Base-by-base conservation (phyloP, 2,329 filamentous ascomycete genomes). In the Bipolaris bicolor region DNA sequence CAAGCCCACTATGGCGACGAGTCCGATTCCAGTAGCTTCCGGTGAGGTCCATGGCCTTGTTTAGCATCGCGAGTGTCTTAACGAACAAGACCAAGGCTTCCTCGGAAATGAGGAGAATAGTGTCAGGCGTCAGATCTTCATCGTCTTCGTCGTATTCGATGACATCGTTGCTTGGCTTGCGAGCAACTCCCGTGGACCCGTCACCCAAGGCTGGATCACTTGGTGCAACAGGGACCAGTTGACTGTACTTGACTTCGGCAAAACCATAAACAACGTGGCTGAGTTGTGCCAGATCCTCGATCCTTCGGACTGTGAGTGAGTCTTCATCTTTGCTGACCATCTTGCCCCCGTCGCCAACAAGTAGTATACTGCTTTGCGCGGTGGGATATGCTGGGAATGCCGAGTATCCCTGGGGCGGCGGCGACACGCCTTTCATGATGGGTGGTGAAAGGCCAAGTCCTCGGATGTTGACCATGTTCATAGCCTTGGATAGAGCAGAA, bases 251-350 rank as follows among this genome's bases (percentile, higher is more conserved):
- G 72, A 99, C 94, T 78, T 99, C 94, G 5, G 95, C 95, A 77
- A 99, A 98, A 3, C 94, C 93, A 74, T 93, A 99, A 2, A 99
- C 93, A 44, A 97, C 95, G 75, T 99, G 93, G 72, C 93, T 97
- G 37, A 93, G 85, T 31, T 92, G 95, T 1, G 95, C 95, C 63
- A 91, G 89, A 67, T 98, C 93, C 75, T 99, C 94, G 55, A 98
- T 92, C 43, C 86, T 84, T 69, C 92, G 89, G 2, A 94, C 87
- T 39, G 90, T 88, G 62, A 86, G 86, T 15, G 84, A 82, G 72
- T 98, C 95, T 70, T 97, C 93, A 62, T 97, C 92, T 18, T 87
- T 79, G 49, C 50, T 83, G 3, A 80, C 76, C 18, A 84, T 82
- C 70, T 86, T 90, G 10, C 84, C 84, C 52, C 89, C 88, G 59